Percentiles rank a stretch among this genome's conserved stretches.
Conservation (phyloP, 768 basidiomycete species). For the Kwoniella sp. region DNA sequence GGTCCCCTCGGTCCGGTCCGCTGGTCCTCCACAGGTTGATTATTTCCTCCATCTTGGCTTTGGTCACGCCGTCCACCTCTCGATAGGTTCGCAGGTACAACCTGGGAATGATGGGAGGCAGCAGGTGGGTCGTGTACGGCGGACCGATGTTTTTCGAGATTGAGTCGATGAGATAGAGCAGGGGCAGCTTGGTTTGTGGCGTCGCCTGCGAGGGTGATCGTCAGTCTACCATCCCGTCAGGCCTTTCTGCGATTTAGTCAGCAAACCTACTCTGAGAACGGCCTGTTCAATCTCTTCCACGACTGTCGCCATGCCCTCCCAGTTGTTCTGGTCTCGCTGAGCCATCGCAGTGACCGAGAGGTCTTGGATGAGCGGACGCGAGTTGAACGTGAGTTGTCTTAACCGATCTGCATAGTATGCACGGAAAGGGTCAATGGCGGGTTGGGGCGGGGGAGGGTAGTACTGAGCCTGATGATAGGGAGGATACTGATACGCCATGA, state of each 20-base stretch:
- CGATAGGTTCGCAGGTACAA: constrained; percentile 84
- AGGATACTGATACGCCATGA: background rate
- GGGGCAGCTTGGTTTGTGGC: constrained; percentile 82
- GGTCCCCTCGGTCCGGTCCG: constrained; percentile 69
- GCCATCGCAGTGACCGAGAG: constrained; percentile 75
- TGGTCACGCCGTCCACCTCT: constrained; percentile 74
- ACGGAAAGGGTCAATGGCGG: constrained; percentile 38
- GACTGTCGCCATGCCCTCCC: constrained; percentile 40
- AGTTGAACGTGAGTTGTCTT: constrained; percentile 74
- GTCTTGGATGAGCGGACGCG: constrained; percentile 86
- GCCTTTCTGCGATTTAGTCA: constrained; percentile 43
- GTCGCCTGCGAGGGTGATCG: constrained; percentile 64
- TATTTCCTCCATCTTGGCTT: constrained; percentile 97
- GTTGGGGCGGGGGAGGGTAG: constrained; percentile 6
- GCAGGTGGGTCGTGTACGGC: constrained; percentile 75
- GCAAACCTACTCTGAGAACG: constrained; percentile 33
- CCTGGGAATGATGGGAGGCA: constrained; percentile 73
- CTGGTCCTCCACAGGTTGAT: constrained; percentile 90
- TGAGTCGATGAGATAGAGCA: constrained; percentile 91
- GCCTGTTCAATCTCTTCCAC: constrained; percentile 43
- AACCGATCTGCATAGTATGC: constrained; percentile 40
- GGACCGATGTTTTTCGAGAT: constrained; percentile 94
- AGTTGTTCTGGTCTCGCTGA: constrained; percentile 37
- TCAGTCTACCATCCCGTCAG: background rate
- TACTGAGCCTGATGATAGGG: background rate